phyloP scores from a whole-genome alignment of 805 yeast genomes.

The Hagleromyces aurorensis region DNA sequence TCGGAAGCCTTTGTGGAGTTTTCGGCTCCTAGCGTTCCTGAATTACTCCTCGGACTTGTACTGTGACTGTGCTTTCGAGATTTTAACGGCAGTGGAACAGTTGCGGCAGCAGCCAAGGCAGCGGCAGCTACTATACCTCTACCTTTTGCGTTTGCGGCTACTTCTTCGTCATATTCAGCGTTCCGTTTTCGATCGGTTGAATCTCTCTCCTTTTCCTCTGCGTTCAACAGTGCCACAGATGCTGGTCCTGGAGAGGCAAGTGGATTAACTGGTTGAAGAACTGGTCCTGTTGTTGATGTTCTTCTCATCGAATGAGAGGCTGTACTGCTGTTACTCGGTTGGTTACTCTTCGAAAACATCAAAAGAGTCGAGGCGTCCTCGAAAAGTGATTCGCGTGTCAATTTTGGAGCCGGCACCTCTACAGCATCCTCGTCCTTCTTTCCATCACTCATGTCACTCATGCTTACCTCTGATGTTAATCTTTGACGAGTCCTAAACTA shows the following conservation, averaged over 20 bases:
- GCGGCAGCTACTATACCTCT: slow-evolving; percentile 74
- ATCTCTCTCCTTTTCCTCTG: slow-evolving; percentile 6
- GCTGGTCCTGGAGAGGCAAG: slow-evolving; percentile 42
- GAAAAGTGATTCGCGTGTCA: slow-evolving; percentile 34
- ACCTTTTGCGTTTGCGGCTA: slow-evolving; percentile 7
- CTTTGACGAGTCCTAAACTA: too few relatives aligned
- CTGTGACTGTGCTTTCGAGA: slow-evolving; percentile 5
- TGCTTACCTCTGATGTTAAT: too few relatives aligned
- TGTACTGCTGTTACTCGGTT: slow-evolving; percentile 26
- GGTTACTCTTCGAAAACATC: slow-evolving; percentile 50
- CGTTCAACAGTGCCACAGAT: slow-evolving; percentile 31
- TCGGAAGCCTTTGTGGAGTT: slow-evolving; percentile 3
- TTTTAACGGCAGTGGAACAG: slow-evolving; percentile 54
- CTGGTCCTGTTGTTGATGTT: slow-evolving; percentile 9
- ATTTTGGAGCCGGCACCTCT: too few relatives aligned
- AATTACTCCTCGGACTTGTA: slow-evolving; percentile 1
- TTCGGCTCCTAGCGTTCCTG: too few relatives aligned
- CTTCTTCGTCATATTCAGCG: not conserved
- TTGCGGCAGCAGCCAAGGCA: slow-evolving; percentile 77
- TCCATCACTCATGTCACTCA: too few relatives aligned
- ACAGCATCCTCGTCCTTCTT: too few relatives aligned
- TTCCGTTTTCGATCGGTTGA: slow-evolving; percentile 1
- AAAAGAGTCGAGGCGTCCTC: slow-evolving; percentile 57
- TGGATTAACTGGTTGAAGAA: slow-evolving; percentile 15
- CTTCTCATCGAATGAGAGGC: slow-evolving; percentile 7